Evolutionary conservation across 305 asterid species (phyloP).

Genomic region (Striga hermonthica): DNA sequence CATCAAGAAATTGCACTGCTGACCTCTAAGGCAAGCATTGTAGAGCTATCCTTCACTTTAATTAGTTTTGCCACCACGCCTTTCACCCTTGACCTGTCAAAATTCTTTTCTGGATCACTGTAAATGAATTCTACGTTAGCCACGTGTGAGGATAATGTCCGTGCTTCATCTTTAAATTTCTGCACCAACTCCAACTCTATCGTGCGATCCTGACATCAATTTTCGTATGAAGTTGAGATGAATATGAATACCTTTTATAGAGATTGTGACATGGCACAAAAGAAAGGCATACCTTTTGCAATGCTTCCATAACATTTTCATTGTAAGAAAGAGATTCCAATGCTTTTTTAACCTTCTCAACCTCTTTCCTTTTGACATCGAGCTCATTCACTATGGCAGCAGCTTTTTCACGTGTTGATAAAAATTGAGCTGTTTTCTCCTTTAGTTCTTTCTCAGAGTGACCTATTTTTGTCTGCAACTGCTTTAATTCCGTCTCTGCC

Average conservation of each 20-base stretch:
- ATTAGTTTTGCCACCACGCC: slow-evolving; percentile 95
- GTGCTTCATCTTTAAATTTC: slow-evolving; percentile 70
- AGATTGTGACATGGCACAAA: slow-evolving; percentile 14
- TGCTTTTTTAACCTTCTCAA: slow-evolving; percentile 58
- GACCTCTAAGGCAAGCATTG: slow-evolving; percentile 93
- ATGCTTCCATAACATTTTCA: slow-evolving; percentile 74
- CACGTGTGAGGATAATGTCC: slow-evolving; percentile 66
- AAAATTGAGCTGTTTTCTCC: slow-evolving; percentile 59
- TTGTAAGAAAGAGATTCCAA: slow-evolving; percentile 69
- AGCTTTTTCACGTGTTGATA: slow-evolving; percentile 73
- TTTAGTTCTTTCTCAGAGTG: slow-evolving; percentile 81
- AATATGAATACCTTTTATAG: slow-evolving; percentile 25
- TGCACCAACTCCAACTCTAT: slow-evolving; percentile 71
- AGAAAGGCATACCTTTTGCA: slow-evolving; percentile 60
- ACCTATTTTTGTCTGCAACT: slow-evolving; percentile 72
- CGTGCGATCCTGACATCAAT: slow-evolving; percentile 58
- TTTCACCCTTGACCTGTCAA: slow-evolving; percentile 85
- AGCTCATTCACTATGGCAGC: slow-evolving; percentile 68
- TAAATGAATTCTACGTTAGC: slow-evolving; percentile 72
- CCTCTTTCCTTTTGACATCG: slow-evolving; percentile 52
- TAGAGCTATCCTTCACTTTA: slow-evolving; percentile 79
- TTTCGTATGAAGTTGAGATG: slow-evolving; percentile 29
- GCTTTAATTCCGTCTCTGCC: slow-evolving; percentile 91
- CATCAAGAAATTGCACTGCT: slow-evolving; percentile 26
- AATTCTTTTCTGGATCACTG: slow-evolving; percentile 69